Evolutionary conservation across 805 yeast species (phyloP), one percentile per base, ranked within the genome.

Genomic region (Kodamaea hsintzibuensis): DNA sequence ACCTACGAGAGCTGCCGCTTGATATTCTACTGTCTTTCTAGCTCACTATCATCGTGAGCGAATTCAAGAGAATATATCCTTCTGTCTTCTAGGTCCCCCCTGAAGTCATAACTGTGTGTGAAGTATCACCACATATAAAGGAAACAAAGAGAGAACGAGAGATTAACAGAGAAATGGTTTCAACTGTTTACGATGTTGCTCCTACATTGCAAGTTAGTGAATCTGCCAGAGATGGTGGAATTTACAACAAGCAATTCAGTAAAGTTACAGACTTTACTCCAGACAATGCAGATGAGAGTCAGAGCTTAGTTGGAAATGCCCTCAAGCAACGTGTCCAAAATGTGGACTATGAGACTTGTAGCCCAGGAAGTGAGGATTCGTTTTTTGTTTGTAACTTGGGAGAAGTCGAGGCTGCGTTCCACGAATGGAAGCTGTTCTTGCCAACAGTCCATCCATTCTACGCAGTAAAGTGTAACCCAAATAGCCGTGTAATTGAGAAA

Each of bases 381-480:
- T 93, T 93, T 65, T 93, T 86, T 63, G 89, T 93, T 44, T 89
- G 95, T 60, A 97, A 93, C 71, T 71, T 91, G 56, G 90, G 89
- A 27, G 86, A 87, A 62, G 80, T 95, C 37, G 76, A 75, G 55
- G 78, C 85, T 54, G 78, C 91, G 52, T 79, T 78, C 56, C 57
- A 69, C n/a, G 73, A 82, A 42, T 93, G 98, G 98, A 65, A 67
- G 27, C 49, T 60, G 18, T 68, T 75, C 40, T 76, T 93, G 63
- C 96, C 97, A 17, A 75, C 85, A 44, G 86, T 93, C 38, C 80
- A 82, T 53, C 97, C 98, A n/a, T 86, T 81, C 65, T 93, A 92
- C 71, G 99, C 99, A 16, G 95, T 93, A 61, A 93, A 93, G 72
- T 93, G 98, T 74, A 93, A 93, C 76, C 88, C 91, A 39, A 85